Conservation (phyloP, 352 stramenopile species). For the Globisporangium perplexum region DNA sequence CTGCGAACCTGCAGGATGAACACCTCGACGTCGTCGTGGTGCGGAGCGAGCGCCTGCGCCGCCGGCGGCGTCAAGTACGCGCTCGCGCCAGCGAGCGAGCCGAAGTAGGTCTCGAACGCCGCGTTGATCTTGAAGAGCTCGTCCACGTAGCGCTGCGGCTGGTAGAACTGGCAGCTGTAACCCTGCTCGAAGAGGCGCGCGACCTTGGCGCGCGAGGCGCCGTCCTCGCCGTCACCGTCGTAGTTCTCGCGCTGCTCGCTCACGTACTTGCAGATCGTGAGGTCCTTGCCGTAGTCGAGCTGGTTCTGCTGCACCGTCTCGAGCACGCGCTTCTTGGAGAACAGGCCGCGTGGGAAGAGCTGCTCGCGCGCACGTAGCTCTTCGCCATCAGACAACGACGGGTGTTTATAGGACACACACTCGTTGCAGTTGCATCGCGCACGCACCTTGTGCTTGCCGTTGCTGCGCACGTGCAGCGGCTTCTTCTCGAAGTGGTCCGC, state of each 20-base stretch:
- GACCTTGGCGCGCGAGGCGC: constrained; percentile 51
- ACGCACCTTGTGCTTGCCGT: constrained; percentile 29
- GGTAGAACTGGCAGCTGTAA: constrained; percentile 88
- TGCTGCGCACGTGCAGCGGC: constrained; percentile 56
- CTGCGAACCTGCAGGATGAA: constrained; percentile 61
- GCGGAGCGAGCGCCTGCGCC: constrained; percentile 76
- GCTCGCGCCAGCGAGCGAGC: constrained; percentile 67
- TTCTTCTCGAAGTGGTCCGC: constrained; percentile 84
- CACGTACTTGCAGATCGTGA: constrained; percentile 77
- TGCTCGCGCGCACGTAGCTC: background rate
- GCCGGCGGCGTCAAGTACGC: constrained; percentile 76
- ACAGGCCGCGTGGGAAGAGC: constrained; percentile 55
- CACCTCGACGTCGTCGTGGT: constrained; percentile 85
- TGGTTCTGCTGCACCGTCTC: constrained; percentile 50
- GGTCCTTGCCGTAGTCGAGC: constrained; percentile 54
- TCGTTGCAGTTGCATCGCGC: background rate
- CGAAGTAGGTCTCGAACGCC: constrained; percentile 76
- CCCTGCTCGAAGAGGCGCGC: constrained; percentile 49
- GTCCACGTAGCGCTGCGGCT: constrained; percentile 81
- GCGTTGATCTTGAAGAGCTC: constrained; percentile 67
- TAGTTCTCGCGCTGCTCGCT: constrained; percentile 65
- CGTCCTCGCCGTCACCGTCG: constrained; percentile 36
- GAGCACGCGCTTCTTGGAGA: constrained; percentile 65
- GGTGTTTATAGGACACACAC: background rate
- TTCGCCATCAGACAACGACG: background rate